These are phyloP conservation scores for Phytophthora fragariaefolia DNA, from an alignment of 352 stramenopile species.

Conservation along the genomic window DNA sequence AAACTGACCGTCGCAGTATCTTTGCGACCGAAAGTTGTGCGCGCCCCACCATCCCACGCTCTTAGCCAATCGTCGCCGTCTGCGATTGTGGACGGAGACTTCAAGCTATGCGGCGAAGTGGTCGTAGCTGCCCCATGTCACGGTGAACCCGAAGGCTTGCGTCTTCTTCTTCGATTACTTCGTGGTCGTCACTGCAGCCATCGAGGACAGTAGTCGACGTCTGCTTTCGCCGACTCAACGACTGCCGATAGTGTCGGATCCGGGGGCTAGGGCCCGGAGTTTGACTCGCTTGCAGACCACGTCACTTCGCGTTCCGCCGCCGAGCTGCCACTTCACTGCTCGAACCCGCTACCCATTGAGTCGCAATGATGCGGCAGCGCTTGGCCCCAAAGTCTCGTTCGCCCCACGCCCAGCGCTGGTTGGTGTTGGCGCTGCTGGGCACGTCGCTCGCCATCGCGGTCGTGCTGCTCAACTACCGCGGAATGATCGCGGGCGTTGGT, in stretches of 20 bases:
- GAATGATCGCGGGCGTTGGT: conserved; percentile 22
- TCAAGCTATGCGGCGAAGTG: no score
- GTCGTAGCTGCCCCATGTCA: no score
- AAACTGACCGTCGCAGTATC: conserved; percentile 27
- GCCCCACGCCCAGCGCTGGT: conserved; percentile 15
- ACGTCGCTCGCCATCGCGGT: conserved; percentile 29
- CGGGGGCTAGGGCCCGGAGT: conserved; percentile 21
- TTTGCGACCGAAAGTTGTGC: neutral
- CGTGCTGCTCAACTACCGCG: conserved; percentile 47
- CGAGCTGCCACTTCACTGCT: neutral
- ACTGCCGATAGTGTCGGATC: conserved; percentile 29
- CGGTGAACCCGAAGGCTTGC: no score
- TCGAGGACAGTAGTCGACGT: neutral
- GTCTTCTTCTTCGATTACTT: no score
- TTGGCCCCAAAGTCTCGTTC: neutral
- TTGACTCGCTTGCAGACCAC: neutral
- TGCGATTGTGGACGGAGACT: conserved; percentile 6
- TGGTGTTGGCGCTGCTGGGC: conserved; percentile 32
- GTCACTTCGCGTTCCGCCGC: conserved; percentile 15
- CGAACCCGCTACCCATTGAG: neutral
- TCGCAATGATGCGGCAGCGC: conserved; percentile 6
- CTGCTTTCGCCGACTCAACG: conserved; percentile 18
- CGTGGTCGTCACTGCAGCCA: neutral
- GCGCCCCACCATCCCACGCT: neutral
- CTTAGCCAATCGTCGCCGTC: conserved; percentile 10